Conservation (phyloP, 257 asterid genomes). For the Catharanthus roseus region DNA sequence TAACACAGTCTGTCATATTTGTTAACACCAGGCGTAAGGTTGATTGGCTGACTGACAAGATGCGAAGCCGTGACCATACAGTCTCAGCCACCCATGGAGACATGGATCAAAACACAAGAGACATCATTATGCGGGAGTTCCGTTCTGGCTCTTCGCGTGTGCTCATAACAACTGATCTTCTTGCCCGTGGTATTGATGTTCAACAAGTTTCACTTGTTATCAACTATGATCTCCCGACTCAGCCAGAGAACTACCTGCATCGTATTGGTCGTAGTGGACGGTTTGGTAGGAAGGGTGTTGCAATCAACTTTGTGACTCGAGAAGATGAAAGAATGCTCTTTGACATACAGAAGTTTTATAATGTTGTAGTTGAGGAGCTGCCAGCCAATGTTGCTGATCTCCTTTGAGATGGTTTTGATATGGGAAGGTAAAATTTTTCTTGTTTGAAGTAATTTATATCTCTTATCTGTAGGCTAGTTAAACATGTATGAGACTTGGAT, state of each 20-base stretch:
- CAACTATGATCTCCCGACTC: conserved; percentile 74
- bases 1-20: conserved; percentile 47
- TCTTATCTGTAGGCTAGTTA: conserved; percentile 36
- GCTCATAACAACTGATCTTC: conserved; percentile 70
- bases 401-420: conserved; percentile 38
- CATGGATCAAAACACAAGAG: conserved; percentile 49
- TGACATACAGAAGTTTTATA: conserved; percentile 71
- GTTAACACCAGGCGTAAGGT: conserved; percentile 49
- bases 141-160: conserved; percentile 69
- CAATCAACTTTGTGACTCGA: conserved; percentile 73
- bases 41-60: conserved; percentile 46
- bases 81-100: conserved; percentile 49
- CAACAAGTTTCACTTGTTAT: conserved; percentile 81
- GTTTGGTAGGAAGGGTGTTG: conserved; percentile 84
- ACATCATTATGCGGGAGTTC: conserved; percentile 46
- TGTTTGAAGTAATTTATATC: conserved; percentile 23
- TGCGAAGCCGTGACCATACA: conserved; percentile 44
- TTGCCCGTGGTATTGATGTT: conserved; percentile 83
- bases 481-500: conserved; percentile 26
- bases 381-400: conserved; percentile 88
- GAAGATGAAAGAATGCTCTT: conserved; percentile 72
- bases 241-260: conserved; percentile 81
- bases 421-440: conserved; percentile 27
- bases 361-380: conserved; percentile 68
- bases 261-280: conserved; percentile 87